Evolutionary conservation across 257 asterid species (phyloP), one percentile per base, ranked within the genome.

Genomic region (Euphrasia confusa): DNA sequence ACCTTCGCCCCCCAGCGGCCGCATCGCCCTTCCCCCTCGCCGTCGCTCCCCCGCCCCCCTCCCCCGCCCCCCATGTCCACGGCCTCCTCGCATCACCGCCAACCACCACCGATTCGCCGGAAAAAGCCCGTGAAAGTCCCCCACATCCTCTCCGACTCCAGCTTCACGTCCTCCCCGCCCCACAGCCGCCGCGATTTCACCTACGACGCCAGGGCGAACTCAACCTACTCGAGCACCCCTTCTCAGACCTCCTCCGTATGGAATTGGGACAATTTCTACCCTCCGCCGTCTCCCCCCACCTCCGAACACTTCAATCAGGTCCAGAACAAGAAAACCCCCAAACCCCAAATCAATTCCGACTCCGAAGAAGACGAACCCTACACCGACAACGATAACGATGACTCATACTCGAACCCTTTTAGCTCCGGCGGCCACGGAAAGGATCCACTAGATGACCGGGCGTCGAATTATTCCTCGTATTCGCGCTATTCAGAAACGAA

Each of bases 251-350:
- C 97, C 9, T 87, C 97, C 3, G 94, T 85, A 0, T 93, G 99
- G 99, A 89, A 93, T 62, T 93, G 99, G 99, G 99, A 93, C 50
- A 82, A 83, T 60, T 89, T 93, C 73, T 79, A 83, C 62, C 97
- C 99, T 7, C 96, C 99, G 8, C 97, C 99, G 0, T 85, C 99
- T 4, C 99, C 99, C 10, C 99, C 99, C 0, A 75, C 58, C 33
- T 89, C 97, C 24, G 99, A 85, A 33, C 89, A 81, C 63, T 93
- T 87, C 71, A 83, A 83, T 28, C 86, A 83, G 7, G 67, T 78
- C 68, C 83, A 76, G 7, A 68, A 44, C 63, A 67, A 72, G 66
- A 77, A 75, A 37, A 66, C 67, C 66, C 53, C 73, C 14, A 28
- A 32, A 44, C 64, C 54, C 75, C 49, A 52, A 53, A 27, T 39